Conservation (phyloP, 805 yeast genomes). For the Tetrapisispora pingtungensis region DNA sequence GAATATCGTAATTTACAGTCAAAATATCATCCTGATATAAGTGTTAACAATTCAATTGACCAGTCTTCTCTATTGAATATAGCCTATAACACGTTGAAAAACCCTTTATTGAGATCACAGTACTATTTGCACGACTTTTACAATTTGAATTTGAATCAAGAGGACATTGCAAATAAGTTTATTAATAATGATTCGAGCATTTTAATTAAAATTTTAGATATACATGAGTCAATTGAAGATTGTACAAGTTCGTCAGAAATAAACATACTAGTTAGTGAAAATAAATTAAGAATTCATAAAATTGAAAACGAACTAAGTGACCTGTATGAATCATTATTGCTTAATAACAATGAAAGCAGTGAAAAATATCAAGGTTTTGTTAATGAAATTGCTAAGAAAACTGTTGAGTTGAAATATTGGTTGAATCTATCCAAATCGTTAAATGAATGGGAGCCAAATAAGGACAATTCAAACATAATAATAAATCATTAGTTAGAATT, state of each 20-base stretch:
- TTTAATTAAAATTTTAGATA: constrained; percentile 69
- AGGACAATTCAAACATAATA: constrained; percentile 43
- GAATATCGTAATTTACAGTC: constrained; percentile 73
- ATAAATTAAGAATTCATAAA: constrained; percentile 42
- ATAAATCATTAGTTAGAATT: constrained; percentile 2
- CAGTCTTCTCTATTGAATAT: constrained; percentile 51
- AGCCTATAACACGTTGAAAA: constrained; percentile 63
- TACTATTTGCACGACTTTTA: constrained; percentile 38
- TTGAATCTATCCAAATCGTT: constrained; percentile 62
- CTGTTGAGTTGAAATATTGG: constrained; percentile 78
- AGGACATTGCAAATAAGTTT: constrained; percentile 27
- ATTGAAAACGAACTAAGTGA: constrained; percentile 37
- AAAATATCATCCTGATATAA: constrained; percentile 70
- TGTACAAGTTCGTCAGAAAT: constrained; percentile 52
- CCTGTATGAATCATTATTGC: no score
- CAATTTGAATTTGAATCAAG: constrained; percentile 48
- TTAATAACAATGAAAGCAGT: constrained; percentile 20
- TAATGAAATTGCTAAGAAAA: constrained; percentile 51
- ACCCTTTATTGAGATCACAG: constrained; percentile 64
- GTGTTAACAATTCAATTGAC: background rate
- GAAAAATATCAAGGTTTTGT: no score
- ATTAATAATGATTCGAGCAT: constrained; percentile 42
- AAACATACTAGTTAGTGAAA: constrained; percentile 40
- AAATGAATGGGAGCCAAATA: constrained; percentile 67
- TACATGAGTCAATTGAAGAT: constrained; percentile 73